A percentile compares a stretch with the other conserved stretches of the same genome.
These are phyloP conservation scores for Prunus salicina DNA, from an alignment of 306 rosid genomes.

Conservation along the genomic window DNA sequence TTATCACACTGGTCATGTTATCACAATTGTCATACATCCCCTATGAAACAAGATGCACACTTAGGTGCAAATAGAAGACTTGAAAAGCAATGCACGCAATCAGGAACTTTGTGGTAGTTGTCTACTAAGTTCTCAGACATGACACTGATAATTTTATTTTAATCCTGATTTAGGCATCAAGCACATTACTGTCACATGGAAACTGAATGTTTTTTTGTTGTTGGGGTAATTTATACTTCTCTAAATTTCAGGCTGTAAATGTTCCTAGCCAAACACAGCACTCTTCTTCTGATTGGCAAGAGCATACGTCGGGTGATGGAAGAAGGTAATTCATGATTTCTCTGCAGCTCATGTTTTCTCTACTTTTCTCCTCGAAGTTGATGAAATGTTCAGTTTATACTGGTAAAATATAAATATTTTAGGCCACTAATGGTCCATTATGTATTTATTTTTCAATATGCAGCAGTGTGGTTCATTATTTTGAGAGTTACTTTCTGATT, in stretches of 20 bases:
- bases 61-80: not conserved
- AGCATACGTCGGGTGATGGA: constrained; percentile 83
- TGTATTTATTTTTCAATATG: not conserved
- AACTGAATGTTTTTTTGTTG: not conserved
- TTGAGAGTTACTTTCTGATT: not conserved
- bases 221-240: constrained; percentile 11
- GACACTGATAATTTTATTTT: not conserved
- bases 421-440: not conserved
- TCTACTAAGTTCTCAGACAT: not conserved
- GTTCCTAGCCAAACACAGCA: constrained; percentile 41
- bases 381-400: not conserved
- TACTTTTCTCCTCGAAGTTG: not conserved
- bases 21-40: not conserved
- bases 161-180: not conserved
- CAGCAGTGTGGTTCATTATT: not conserved
- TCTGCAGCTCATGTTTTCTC: not conserved
- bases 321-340: constrained; percentile 59
- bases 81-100: not conserved
- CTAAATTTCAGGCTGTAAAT: constrained; percentile 49
- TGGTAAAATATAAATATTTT: no score
- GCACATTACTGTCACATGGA: not conserved
- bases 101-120: not conserved
- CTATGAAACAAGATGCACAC: not conserved
- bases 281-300: constrained; percentile 94
- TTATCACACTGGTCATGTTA: not conserved